Percentiles rank a stretch among this genome's conserved stretches.
These are phyloP conservation scores for Penicillium polonicum DNA, from an alignment of 2,329 filamentous ascomycete genomes.

Conservation along the genomic window DNA sequence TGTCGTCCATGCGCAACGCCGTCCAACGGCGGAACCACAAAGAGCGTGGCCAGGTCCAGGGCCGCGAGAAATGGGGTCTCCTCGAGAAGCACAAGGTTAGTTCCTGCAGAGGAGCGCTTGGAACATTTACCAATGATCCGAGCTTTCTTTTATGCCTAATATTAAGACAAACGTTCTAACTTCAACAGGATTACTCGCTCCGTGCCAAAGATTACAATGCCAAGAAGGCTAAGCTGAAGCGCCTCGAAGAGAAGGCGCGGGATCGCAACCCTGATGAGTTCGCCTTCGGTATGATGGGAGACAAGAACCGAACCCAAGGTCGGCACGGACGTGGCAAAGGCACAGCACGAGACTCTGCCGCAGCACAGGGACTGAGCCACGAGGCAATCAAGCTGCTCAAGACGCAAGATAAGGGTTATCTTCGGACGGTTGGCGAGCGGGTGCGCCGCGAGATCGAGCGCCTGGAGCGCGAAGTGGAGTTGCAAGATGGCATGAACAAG, in stretches of 20 bases:
- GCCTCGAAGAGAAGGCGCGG: conserved; percentile 58
- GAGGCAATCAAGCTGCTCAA: conserved; percentile 64
- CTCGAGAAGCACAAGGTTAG: conserved; percentile 89
- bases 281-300: conserved; percentile 63
- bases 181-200: conserved; percentile 59
- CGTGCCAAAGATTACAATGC: conserved; percentile 63
- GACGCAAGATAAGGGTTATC: conserved; percentile 64
- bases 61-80: conserved; percentile 82
- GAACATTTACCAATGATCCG: not conserved
- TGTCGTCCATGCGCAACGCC: conserved; percentile 61
- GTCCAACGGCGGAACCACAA: conserved; percentile 81
- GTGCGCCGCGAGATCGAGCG: conserved; percentile 54
- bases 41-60: conserved; percentile 82
- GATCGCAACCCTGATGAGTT: conserved; percentile 67
- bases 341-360: conserved; percentile 42
- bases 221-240: conserved; percentile 60
- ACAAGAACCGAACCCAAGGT: conserved; percentile 42
- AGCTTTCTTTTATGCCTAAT: not conserved
- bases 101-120: not conserved
- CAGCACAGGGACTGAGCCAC: conserved; percentile 48
- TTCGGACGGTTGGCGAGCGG: conserved; percentile 58
- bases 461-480: conserved; percentile 45
- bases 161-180: not conserved
- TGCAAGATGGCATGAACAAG: conserved; percentile 42
- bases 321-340: conserved; percentile 39